Conservation (phyloP, 2,329 filamentous ascomycete genomes). For the Volutella citrinella region DNA sequence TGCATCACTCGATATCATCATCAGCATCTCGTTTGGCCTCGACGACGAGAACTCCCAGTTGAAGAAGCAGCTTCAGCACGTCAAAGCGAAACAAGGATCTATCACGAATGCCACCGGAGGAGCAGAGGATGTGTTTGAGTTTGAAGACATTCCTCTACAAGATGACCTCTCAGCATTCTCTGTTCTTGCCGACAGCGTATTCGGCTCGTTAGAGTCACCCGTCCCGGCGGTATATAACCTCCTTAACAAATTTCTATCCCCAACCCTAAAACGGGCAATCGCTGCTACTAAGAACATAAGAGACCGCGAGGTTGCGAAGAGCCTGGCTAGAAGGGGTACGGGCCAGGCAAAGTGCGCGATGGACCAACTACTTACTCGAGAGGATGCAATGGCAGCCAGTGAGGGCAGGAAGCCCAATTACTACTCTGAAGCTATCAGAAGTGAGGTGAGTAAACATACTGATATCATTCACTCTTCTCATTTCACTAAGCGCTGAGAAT, state of each 20-base stretch:
- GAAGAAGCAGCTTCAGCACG: conserved; percentile 5
- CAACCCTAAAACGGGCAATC: conserved; percentile 8
- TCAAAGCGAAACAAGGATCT: conserved; percentile 5
- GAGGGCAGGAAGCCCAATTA: conserved; percentile 27
- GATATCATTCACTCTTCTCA: neutral
- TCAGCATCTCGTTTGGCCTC: conserved; percentile 26
- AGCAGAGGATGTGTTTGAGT: conserved; percentile 12
- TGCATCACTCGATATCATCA: conserved; percentile 29
- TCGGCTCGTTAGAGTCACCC: conserved; percentile 7
- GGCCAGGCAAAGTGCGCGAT: conserved; percentile 15
- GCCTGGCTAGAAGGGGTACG: conserved; percentile 3
- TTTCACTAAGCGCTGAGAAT: too few relatives aligned
- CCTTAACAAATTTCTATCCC: conserved; percentile 9
- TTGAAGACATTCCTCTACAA: conserved; percentile 6
- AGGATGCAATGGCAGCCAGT: conserved; percentile 28
- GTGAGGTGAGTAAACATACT: conserved; percentile 23
- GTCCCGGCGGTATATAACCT: conserved; percentile 8
- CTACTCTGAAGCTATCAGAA: conserved; percentile 26
- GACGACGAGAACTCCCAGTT: conserved; percentile 7
- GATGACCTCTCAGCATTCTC: conserved; percentile 9
- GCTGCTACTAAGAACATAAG: conserved; percentile 4
- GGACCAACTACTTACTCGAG: conserved; percentile 31
- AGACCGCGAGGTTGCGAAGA: conserved; percentile 15
- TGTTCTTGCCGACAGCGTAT: conserved; percentile 9
- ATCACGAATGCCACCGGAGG: conserved; percentile 2